A percentile compares a stretch with the other conserved stretches of the same genome.
These are phyloP conservation scores for Anthostomella pinea DNA, from an alignment of 2,329 filamentous ascomycete genomes.

Conservation along the genomic window DNA sequence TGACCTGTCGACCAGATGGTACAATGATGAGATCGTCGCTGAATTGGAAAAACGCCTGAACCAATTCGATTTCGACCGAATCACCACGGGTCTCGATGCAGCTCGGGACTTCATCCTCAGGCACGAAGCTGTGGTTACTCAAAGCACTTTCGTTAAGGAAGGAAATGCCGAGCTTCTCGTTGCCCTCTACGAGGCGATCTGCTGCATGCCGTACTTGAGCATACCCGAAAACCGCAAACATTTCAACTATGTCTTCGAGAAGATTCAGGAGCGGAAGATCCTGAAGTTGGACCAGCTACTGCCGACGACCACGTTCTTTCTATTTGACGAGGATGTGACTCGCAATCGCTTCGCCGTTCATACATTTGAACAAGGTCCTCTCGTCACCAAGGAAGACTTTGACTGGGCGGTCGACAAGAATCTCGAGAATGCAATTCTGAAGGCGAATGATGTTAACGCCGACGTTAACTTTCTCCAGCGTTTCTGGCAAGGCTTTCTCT, in stretches of 20 bases:
- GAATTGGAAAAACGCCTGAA: slow-evolving; percentile 57
- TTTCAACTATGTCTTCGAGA: slow-evolving; percentile 81
- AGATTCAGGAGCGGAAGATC: slow-evolving; percentile 75
- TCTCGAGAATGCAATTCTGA: slow-evolving; percentile 63
- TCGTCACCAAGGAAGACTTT: slow-evolving; percentile 71
- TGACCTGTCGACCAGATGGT: slow-evolving; percentile 18
- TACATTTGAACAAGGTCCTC: slow-evolving; percentile 63
- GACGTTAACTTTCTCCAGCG: slow-evolving; percentile 52
- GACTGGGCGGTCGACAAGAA: slow-evolving; percentile 82
- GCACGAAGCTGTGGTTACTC: slow-evolving; percentile 37
- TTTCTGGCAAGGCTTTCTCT: slow-evolving; percentile 76
- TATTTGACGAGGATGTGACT: slow-evolving; percentile 69
- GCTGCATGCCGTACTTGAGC: slow-evolving; percentile 74
- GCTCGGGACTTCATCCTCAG: slow-evolving; percentile 52
- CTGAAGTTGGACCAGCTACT: slow-evolving; percentile 72
- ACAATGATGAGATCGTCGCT: slow-evolving; percentile 48
- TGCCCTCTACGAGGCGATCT: slow-evolving; percentile 83
- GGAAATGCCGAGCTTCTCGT: slow-evolving; percentile 62
- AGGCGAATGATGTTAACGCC: slow-evolving; percentile 50
- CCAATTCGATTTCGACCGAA: slow-evolving; percentile 58
- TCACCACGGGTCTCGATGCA: slow-evolving; percentile 56
- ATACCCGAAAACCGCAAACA: slow-evolving; percentile 48
- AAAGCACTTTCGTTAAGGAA: slow-evolving; percentile 39
- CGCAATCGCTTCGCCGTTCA: slow-evolving; percentile 66
- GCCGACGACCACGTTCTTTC: slow-evolving; percentile 79